Conservation (phyloP, 176 grass and related monocot species). For the Olyra latifolia region DNA sequence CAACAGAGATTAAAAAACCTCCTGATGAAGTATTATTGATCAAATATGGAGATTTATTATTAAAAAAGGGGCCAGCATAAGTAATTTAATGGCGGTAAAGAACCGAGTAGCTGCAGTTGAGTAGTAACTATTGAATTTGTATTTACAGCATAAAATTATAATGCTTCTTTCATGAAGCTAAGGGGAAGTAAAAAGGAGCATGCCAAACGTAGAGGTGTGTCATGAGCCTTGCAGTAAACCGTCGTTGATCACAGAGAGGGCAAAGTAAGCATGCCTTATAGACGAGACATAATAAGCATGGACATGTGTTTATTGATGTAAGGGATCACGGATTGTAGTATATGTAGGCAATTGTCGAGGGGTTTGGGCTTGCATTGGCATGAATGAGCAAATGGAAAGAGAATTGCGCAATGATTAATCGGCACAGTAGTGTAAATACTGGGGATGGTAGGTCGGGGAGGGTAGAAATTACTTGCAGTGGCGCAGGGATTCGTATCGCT, state of each 20-base stretch:
- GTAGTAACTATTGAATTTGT: background rate
- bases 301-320: too few relatives aligned
- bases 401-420: too few relatives aligned
- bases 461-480: conserved; percentile 63
- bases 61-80: background rate
- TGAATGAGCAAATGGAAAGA: background rate
- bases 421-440: background rate
- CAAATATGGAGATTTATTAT: background rate
- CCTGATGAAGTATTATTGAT: background rate
- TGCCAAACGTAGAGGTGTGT: background rate
- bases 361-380: background rate
- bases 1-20: background rate
- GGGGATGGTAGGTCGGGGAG: background rate
- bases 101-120: background rate
- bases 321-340: too few relatives aligned
- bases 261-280: background rate
- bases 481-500: conserved; percentile 93
- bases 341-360: too few relatives aligned
- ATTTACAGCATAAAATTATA: background rate
- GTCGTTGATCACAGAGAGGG: background rate
- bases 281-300: background rate
- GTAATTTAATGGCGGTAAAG: background rate
- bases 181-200: background rate
- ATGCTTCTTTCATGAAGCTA: background rate
- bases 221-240: background rate